Conservation (phyloP, 345 rosid genomes). For the Gossypium sturtianum region DNA sequence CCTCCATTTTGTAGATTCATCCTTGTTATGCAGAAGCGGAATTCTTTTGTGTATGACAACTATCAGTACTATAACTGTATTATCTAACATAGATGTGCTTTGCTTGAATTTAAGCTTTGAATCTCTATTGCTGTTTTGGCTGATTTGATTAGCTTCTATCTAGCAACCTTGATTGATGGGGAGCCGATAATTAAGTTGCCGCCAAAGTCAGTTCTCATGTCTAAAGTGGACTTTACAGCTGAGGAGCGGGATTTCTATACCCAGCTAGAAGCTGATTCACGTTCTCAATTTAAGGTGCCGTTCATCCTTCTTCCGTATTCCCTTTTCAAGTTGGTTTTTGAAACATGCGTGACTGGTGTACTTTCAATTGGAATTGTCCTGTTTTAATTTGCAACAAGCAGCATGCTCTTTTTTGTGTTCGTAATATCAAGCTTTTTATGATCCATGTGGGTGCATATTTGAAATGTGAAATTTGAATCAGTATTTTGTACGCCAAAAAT, state of each 20-base stretch:
- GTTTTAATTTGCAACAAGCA: conserved; percentile 2
- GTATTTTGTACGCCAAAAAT: background rate
- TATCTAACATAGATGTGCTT: conserved; percentile 7
- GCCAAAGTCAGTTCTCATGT: conserved; percentile 58
- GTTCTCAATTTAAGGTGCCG: conserved; percentile 74
- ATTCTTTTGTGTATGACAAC: background rate
- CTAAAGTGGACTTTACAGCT: conserved; percentile 63
- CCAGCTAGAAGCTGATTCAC: conserved; percentile 77
- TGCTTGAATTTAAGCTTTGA: conserved; percentile 13
- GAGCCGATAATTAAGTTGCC: conserved; percentile 84
- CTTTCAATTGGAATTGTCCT: background rate
- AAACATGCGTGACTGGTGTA: background rate
- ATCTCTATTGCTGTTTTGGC: conserved; percentile 17
- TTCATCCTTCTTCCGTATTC: conserved; percentile 14
- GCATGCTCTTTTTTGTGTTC: background rate
- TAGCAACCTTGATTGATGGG: conserved; percentile 80
- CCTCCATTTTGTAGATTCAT: background rate
- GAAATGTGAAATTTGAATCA: background rate
- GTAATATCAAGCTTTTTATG: background rate
- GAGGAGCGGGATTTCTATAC: conserved; percentile 86
- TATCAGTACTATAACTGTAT: background rate
- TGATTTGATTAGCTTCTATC: conserved; percentile 23
- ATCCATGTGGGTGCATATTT: background rate
- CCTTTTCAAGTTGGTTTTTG: conserved; percentile 5
- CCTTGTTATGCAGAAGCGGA: background rate